Evolutionary conservation across 106 monocot genomes (phyloP).

Genomic region (Dendrobium nobile): DNA sequence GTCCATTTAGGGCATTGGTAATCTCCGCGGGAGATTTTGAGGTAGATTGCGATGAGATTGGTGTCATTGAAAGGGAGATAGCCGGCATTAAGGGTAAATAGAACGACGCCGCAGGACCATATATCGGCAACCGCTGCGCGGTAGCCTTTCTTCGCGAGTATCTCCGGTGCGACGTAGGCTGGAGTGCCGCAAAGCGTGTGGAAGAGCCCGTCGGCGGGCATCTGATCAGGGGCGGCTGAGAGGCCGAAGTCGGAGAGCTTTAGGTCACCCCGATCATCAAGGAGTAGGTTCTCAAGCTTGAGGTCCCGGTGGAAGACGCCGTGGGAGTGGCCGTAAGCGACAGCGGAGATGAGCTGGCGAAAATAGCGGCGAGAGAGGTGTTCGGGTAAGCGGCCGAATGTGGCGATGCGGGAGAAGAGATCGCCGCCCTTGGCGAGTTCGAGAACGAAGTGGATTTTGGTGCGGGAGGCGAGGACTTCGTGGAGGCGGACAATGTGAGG

Average conservation of each 20-base stretch:
- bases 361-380: neutral
- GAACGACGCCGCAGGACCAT: conserved; percentile 35
- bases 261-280: neutral
- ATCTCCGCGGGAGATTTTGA: conserved; percentile 23
- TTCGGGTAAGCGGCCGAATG: neutral
- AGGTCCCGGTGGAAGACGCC: neutral
- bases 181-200: conserved; percentile 18
- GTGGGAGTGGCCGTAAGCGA: neutral
- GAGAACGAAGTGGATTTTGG: neutral
- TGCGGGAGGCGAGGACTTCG: neutral
- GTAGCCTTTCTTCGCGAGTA: conserved; percentile 14
- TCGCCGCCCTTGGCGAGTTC: neutral
- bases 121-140: conserved; percentile 17
- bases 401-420: neutral
- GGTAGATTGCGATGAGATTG: conserved; percentile 22
- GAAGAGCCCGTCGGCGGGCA: conserved; percentile 6
- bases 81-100: conserved; percentile 23
- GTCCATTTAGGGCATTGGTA: conserved; percentile 21
- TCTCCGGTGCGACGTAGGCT: conserved; percentile 30
- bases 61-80: conserved; percentile 27
- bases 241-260: neutral
- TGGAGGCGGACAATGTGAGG: neutral
- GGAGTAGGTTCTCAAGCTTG: neutral
- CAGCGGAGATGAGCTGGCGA: neutral
- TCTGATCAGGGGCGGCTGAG: conserved; percentile 5